Percentiles rank a stretch among this genome's conserved stretches.
Evolutionary conservation across 306 rosid genomes (phyloP).

Genomic region (Albizia julibrissin): DNA sequence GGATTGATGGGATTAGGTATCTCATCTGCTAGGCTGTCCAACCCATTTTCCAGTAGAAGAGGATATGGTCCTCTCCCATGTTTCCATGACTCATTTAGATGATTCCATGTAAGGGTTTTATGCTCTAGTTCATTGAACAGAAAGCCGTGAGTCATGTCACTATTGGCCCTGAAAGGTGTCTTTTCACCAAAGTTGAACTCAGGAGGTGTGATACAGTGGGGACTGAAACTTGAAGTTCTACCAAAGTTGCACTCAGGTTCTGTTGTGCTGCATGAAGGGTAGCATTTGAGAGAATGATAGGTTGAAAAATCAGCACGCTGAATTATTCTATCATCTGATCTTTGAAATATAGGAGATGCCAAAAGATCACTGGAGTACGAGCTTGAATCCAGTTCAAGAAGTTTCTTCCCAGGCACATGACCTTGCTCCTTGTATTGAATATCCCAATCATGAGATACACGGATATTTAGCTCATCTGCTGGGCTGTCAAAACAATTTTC

Average conservation of each 20-base stretch:
- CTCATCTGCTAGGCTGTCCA: slow-evolving; percentile 29
- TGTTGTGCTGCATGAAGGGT: slow-evolving; percentile 37
- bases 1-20: slow-evolving; percentile 32
- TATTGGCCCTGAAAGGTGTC: slow-evolving; percentile 37
- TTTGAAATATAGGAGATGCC: slow-evolving; percentile 41
- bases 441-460: slow-evolving; percentile 25
- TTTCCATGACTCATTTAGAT: slow-evolving; percentile 39
- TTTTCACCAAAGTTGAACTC: slow-evolving; percentile 35
- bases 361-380: slow-evolving; percentile 36
- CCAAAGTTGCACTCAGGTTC: slow-evolving; percentile 39
- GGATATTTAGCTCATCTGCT: slow-evolving; percentile 31
- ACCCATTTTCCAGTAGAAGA: slow-evolving; percentile 54
- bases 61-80: slow-evolving; percentile 39
- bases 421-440: slow-evolving; percentile 41
- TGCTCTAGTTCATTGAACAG: slow-evolving; percentile 40
- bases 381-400: slow-evolving; percentile 44
- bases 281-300: slow-evolving; percentile 28
- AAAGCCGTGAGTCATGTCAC: slow-evolving; percentile 32
- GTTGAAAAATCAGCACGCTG: slow-evolving; percentile 29
- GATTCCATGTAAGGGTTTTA: slow-evolving; percentile 30
- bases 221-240: slow-evolving; percentile 36
- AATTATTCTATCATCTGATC: slow-evolving; percentile 40
- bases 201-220: slow-evolving; percentile 40
- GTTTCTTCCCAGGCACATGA: slow-evolving; percentile 36
- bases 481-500: slow-evolving; percentile 42